A percentile compares a stretch with the other conserved stretches of the same genome.
These are phyloP conservation scores for Scheffersomyces lignicola DNA, from an alignment of 1,139 yeast genomes.

Conservation along the genomic window DNA sequence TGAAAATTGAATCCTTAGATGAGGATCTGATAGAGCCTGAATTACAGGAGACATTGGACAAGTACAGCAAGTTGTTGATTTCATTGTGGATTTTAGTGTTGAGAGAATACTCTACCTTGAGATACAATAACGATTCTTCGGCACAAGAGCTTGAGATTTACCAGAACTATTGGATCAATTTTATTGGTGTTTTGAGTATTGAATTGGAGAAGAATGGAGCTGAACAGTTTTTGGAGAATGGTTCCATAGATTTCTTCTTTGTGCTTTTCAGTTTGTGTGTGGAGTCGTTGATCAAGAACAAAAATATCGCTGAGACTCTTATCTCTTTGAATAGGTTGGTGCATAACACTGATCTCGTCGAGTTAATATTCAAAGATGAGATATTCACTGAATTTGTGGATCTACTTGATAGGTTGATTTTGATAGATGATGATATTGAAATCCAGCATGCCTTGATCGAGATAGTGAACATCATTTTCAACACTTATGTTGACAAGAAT, in stretches of 20 bases:
- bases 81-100: conserved; percentile 80
- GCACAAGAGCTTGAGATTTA: conserved; percentile 58
- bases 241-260: conserved; percentile 59
- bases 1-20: conserved; percentile 51
- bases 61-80: conserved; percentile 59
- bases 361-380: conserved; percentile 62
- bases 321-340: conserved; percentile 58
- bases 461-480: conserved; percentile 52
- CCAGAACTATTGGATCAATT: conserved; percentile 73
- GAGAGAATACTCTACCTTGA: conserved; percentile 69
- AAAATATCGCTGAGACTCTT: conserved; percentile 45
- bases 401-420: conserved; percentile 68
- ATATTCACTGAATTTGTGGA: conserved; percentile 78
- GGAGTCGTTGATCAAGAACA: conserved; percentile 61
- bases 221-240: conserved; percentile 31
- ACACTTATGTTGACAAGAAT: conserved; percentile 25
- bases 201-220: conserved; percentile 57
- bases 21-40: conserved; percentile 35
- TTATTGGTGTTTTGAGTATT: conserved; percentile 74
- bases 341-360: conserved; percentile 57
- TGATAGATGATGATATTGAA: conserved; percentile 55
- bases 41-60: conserved; percentile 46
- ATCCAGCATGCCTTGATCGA: conserved; percentile 56
- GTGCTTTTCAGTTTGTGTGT: conserved; percentile 83
- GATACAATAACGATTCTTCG: conserved; percentile 48